Evolutionary conservation across 169 alveolate species (phyloP).

Genomic region (Amoebophrya sp.): DNA sequence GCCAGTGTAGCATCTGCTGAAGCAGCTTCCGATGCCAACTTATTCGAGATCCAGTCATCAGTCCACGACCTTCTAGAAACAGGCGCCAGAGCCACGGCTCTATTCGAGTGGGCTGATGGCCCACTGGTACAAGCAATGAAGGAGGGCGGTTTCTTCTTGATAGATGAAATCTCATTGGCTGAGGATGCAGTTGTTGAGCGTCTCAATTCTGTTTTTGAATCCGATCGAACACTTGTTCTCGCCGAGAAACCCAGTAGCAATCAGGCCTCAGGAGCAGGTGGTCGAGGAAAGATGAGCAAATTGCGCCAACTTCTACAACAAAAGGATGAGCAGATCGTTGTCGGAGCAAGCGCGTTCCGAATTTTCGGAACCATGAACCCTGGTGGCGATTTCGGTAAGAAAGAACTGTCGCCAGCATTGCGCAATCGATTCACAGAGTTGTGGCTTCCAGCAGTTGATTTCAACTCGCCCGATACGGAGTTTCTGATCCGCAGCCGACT

Average conservation of each 20-base stretch:
- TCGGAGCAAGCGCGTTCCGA: conserved; percentile 79
- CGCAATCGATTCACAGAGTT: conserved; percentile 96
- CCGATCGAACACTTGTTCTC: conserved; percentile 58
- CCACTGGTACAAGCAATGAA: conserved; percentile 89
- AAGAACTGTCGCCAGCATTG: conserved; percentile 97
- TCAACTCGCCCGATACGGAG: background rate
- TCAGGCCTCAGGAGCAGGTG: background rate
- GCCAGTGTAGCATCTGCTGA: background rate
- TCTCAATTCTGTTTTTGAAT: conserved; percentile 94
- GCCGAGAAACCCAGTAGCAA: conserved; percentile 58
- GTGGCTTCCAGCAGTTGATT: background rate
- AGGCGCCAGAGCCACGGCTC: conserved; percentile 56
- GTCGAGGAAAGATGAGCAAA: background rate
- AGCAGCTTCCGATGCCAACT: background rate
- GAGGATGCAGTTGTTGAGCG: conserved; percentile 96
- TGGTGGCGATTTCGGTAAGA: conserved; percentile 97
- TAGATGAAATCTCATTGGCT: conserved; percentile 97
- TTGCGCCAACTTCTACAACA: no score
- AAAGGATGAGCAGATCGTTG: background rate
- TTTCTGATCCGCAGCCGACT: conserved; percentile 32
- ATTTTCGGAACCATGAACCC: conserved; percentile 99
- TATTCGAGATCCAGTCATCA: background rate
- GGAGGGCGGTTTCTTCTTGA: conserved; percentile 84
- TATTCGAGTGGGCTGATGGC: conserved; percentile 98
- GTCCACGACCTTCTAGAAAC: background rate